Evolutionary conservation across 345 rosid species (phyloP).

Genomic region (Citropsis articulata): DNA sequence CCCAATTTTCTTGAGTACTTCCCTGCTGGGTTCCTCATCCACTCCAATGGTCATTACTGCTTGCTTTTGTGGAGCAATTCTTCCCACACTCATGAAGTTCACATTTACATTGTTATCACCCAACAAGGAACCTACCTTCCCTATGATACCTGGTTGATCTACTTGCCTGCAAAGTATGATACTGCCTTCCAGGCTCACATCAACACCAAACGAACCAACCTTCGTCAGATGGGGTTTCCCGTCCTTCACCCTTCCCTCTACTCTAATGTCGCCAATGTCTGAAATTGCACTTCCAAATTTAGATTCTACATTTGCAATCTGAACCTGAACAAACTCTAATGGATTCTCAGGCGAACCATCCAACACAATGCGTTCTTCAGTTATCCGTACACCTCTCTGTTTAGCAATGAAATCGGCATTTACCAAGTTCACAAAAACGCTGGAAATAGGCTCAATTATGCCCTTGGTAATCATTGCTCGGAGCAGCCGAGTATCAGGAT

Average conservation of each 20-base stretch:
- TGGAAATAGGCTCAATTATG: constrained; percentile 59
- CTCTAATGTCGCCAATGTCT: constrained; percentile 50
- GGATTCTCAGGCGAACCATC: constrained; percentile 64
- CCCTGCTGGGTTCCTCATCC: constrained; percentile 60
- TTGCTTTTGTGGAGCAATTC: constrained; percentile 53
- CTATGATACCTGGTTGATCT: constrained; percentile 74
- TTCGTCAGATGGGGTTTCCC: constrained; percentile 59
- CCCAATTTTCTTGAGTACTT: constrained; percentile 48
- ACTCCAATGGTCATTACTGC: constrained; percentile 78
- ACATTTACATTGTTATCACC: constrained; percentile 68
- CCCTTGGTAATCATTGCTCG: constrained; percentile 77
- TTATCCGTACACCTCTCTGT: constrained; percentile 56
- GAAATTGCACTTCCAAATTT: constrained; percentile 68
- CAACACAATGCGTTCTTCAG: constrained; percentile 47
- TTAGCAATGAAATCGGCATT: constrained; percentile 69
- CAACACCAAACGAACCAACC: constrained; percentile 67
- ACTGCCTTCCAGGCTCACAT: constrained; percentile 80
- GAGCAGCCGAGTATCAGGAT: constrained; percentile 71
- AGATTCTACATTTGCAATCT: constrained; percentile 64
- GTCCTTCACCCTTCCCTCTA: constrained; percentile 70
- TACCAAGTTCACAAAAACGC: constrained; percentile 59
- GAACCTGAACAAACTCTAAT: constrained; percentile 57
- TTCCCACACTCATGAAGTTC: constrained; percentile 65
- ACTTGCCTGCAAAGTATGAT: constrained; percentile 62
- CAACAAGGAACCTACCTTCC: constrained; percentile 54